Evolutionary conservation across 2,329 filamentous ascomycete species (phyloP).

Genomic region (Monosporascus sp.): DNA sequence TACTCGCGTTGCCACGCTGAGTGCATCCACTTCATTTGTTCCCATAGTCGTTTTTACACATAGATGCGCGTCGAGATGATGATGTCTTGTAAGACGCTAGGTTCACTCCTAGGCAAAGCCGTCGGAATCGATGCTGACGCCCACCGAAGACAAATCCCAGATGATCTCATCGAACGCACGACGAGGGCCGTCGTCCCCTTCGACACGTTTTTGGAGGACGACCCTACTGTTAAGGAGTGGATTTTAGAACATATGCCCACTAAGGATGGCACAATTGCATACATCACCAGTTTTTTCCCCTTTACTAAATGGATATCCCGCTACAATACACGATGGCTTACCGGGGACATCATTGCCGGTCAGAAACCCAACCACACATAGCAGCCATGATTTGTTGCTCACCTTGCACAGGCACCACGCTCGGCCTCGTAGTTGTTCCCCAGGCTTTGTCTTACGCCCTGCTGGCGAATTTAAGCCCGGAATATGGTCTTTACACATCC

Average conservation of each 20-base stretch:
- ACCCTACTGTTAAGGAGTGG: constrained; percentile 62
- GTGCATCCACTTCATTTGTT: too few species aligned
- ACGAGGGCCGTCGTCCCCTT: constrained; percentile 29
- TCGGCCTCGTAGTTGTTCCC: constrained; percentile 71
- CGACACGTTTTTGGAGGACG: constrained; percentile 61
- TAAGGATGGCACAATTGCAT: constrained; percentile 38
- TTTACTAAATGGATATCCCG: constrained; percentile 63
- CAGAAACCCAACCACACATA: constrained; percentile 14
- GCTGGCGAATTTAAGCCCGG: constrained; percentile 60
- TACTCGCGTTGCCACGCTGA: too few species aligned
- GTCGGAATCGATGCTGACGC: constrained; percentile 6
- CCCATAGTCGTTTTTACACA: too few species aligned
- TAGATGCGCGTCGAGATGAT: too few species aligned
- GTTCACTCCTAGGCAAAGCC: constrained; percentile 1
- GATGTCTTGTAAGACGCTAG: background rate
- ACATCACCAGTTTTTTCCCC: constrained; percentile 54
- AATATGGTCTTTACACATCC: constrained; percentile 75
- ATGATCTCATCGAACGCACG: constrained; percentile 1
- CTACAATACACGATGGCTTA: constrained; percentile 69
- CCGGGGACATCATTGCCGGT: constrained; percentile 70
- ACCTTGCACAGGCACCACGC: constrained; percentile 45
- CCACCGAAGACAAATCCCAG: background rate
- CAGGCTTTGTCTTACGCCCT: constrained; percentile 78
- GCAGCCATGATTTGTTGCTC: constrained; percentile 3
- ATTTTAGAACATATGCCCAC: constrained; percentile 50